Evolutionary conservation across 192 early-diverging fungal genomes (phyloP), one percentile per base, ranked within the genome.

Genomic region (Gigaspora rosea): DNA sequence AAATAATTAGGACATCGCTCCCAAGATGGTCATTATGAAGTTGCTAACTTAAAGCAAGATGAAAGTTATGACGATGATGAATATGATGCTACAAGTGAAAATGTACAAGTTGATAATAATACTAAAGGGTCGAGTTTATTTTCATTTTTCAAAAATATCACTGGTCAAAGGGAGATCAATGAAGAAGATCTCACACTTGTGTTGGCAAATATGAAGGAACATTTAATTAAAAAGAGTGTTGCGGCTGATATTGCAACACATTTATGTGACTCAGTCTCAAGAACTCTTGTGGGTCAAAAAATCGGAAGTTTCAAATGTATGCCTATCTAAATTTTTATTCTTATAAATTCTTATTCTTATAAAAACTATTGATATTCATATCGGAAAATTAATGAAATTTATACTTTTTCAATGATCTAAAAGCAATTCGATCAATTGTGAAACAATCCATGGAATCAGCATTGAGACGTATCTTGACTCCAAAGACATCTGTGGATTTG

Each of bases 141-240:
- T 50, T 88, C 91, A 8, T 91, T 92, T 78, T 91, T 95, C 76
- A 88, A 89, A 78, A 88, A 71, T 57, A 86, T 94, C 78, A 90
- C 92, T 8, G 87, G 90, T 18, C 90, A 91, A 36, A 86, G 88
- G 70, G 88, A 91, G 71, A 87, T 98, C 77, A 91, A 88, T 16
- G 85, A 84, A 13, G 89, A 91, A 33, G 85, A 87, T 47, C 83
- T 98, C 59, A 90, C 89, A 4, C 93, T 93, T n/a, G 88, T 92
- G 8, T 87, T 98, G 86, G 84, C 86, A 46, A 94, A 91, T 77
- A 96, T 98, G 93, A 93, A 92, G 76, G 93, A 96, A 76, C 95
- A 97, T 79, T 79, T 98, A 73, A 89, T 96, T 58, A 89, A 88
- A 80, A 96, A 97, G 83, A 98, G 97, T 79, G 97, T 98, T 2